A percentile compares a stretch with the other conserved stretches of the same genome.
phyloP scores from a whole-genome alignment of 2,329 filamentous ascomycete species.

The Beauveria pseudobassiana region DNA sequence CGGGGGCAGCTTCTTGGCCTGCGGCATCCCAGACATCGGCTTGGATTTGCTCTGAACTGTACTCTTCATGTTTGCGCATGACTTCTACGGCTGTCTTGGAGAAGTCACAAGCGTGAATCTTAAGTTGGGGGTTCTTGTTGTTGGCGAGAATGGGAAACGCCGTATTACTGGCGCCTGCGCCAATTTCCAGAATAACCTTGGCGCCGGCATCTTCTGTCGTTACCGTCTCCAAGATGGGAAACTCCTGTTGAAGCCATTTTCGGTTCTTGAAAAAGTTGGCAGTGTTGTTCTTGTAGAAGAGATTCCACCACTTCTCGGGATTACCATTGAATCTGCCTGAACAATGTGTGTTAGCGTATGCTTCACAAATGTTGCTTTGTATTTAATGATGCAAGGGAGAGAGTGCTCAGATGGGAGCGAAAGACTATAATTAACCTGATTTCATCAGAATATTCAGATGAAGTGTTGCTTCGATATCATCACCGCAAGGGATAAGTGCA shows the following conservation, averaged over 20 bases:
- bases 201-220: slow-evolving; percentile 63
- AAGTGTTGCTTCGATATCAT: slow-evolving; percentile 52
- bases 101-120: slow-evolving; percentile 91
- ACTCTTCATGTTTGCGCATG: slow-evolving; percentile 73
- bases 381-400: neutral
- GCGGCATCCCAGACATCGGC: slow-evolving; percentile 95
- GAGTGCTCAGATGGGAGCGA: slow-evolving; percentile 63
- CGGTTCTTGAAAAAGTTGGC: slow-evolving; percentile 98
- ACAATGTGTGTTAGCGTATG: slow-evolving; percentile 30
- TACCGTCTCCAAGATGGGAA: slow-evolving; percentile 75
- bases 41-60: slow-evolving; percentile 63
- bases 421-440: slow-evolving; percentile 52
- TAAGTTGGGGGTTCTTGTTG: slow-evolving; percentile 76
- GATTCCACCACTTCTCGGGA: slow-evolving; percentile 95
- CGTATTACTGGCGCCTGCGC: slow-evolving; percentile 92
- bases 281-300: slow-evolving; percentile 97
- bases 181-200: slow-evolving; percentile 75
- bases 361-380: neutral
- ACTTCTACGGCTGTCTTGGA: slow-evolving; percentile 92
- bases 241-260: slow-evolving; percentile 96
- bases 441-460: slow-evolving; percentile 62
- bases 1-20: slow-evolving; percentile 64
- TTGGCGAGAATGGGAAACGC: slow-evolving; percentile 82
- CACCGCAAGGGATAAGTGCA: slow-evolving; percentile 24
- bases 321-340: slow-evolving; percentile 76